These are phyloP conservation scores for Barnettozyma vustinii DNA, from an alignment of 805 yeast genomes.

Conservation along the genomic window DNA sequence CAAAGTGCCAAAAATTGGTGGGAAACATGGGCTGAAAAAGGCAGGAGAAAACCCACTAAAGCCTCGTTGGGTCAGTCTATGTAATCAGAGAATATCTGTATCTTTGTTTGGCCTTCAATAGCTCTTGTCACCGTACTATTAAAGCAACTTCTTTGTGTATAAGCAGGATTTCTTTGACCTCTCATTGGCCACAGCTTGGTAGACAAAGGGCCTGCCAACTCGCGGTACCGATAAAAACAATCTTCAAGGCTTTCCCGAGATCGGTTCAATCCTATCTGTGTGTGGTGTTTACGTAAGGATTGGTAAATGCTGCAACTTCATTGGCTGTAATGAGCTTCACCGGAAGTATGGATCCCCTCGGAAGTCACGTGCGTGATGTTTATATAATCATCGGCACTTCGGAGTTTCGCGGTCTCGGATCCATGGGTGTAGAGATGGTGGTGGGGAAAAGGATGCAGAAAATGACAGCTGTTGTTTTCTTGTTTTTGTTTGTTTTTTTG, in stretches of 20 bases:
- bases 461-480: neutral
- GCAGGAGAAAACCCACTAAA: neutral
- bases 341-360: constrained; percentile 1
- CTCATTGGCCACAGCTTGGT: constrained; percentile 3
- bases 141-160: neutral
- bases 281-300: neutral
- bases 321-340: neutral
- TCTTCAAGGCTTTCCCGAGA: neutral
- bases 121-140: neutral
- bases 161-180: constrained; percentile 2
- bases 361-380: neutral
- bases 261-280: neutral
- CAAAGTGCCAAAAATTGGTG: neutral
- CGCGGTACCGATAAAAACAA: constrained; percentile 6
- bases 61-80: neutral
- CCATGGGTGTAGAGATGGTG: neutral
- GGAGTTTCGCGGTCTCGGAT: neutral
- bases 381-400: neutral
- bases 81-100: too few species aligned
- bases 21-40: neutral
- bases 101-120: neutral
- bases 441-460: neutral
- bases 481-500: too few species aligned
- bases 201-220: neutral
- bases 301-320: neutral